These are phyloP conservation scores for Erodium moschatum DNA, from an alignment of 441 rosid genomes.

Conservation along the genomic window DNA sequence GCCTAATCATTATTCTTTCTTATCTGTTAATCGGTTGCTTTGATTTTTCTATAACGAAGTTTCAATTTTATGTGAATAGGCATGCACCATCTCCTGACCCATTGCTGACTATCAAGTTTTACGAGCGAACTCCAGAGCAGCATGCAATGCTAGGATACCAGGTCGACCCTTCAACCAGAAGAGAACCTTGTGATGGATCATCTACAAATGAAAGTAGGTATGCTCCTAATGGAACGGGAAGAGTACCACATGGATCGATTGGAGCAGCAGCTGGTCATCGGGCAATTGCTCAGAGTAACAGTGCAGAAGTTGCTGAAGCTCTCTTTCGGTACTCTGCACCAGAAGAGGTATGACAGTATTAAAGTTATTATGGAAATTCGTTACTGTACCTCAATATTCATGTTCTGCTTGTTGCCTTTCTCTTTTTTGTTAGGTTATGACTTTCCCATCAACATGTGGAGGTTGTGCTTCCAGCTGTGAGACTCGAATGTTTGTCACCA, in stretches of 20 bases:
- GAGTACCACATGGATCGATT: conserved; percentile 60
- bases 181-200: conserved; percentile 32
- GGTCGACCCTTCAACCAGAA: conserved; percentile 44
- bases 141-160: conserved; percentile 69
- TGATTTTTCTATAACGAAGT: conserved; percentile 10
- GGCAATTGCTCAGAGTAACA: conserved; percentile 81
- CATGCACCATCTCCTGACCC: conserved; percentile 87
- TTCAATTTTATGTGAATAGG: conserved; percentile 31
- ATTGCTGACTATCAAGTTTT: conserved; percentile 57
- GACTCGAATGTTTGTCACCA: conserved; percentile 90
- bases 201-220: conserved; percentile 26
- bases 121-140: conserved; percentile 83
- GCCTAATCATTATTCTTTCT: background rate
- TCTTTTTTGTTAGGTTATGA: conserved; percentile 57
- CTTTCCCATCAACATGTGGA: conserved; percentile 94
- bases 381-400: background rate
- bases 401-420: background rate
- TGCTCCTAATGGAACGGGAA: conserved; percentile 29
- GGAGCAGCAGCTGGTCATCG: conserved; percentile 83
- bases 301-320: conserved; percentile 66
- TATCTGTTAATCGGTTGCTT: conserved; percentile 11
- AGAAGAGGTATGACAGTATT: conserved; percentile 53
- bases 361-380: background rate
- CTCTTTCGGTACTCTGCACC: conserved; percentile 75
- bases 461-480: conserved; percentile 54